phyloP scores from a whole-genome alignment of 164 flowering plant genomes.

The Buxus sempervirens region DNA sequence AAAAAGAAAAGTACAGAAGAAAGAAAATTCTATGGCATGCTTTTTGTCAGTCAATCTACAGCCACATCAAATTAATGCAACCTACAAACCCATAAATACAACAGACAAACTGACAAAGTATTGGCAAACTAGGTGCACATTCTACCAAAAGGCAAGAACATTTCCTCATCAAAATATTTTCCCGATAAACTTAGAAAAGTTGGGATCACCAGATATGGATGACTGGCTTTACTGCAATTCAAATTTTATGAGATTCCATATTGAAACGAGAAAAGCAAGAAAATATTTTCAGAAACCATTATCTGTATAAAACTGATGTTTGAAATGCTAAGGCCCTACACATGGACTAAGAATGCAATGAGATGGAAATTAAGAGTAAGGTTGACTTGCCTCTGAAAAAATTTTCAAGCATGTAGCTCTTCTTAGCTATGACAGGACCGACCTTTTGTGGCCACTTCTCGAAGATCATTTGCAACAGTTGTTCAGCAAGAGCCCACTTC shows the following conservation, averaged over 20 bases:
- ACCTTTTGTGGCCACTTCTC: constrained; percentile 59
- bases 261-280: background rate
- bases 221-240: background rate
- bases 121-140: background rate
- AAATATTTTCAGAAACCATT: too few relatives aligned
- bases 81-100: background rate
- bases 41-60: too few relatives aligned
- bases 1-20: too few relatives aligned
- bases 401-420: constrained; percentile 52
- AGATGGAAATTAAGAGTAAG: background rate
- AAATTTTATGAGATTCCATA: background rate
- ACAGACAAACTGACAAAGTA: background rate
- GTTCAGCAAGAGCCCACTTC: constrained; percentile 47
- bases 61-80: background rate
- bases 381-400: constrained; percentile 60
- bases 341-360: background rate
- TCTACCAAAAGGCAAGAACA: background rate
- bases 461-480: constrained; percentile 65
- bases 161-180: background rate
- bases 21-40: too few relatives aligned
- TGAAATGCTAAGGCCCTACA: background rate
- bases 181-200: background rate
- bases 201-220: background rate
- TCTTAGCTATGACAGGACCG: constrained; percentile 56
- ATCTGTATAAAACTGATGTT: background rate